phyloP scores from a whole-genome alignment of 1,284 basidiomycete genomes.

The Cryptococcus wingfieldii region DNA sequence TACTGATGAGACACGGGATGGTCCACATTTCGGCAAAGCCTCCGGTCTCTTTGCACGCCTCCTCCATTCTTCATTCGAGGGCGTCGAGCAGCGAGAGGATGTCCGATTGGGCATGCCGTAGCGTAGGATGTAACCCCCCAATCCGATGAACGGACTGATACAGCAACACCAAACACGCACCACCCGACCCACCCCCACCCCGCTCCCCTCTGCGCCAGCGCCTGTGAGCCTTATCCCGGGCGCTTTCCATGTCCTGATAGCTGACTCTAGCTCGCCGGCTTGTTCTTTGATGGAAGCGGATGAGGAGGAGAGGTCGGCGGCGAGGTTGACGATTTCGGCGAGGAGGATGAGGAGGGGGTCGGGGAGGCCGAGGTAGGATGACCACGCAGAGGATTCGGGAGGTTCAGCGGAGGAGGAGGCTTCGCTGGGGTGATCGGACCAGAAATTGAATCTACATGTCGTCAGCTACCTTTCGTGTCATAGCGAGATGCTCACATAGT shows the following conservation, averaged over 20 bases:
- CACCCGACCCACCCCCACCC: not conserved
- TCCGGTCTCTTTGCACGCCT: too few species aligned
- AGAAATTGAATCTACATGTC: conserved; percentile 18
- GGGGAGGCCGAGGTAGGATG: conserved; percentile 31
- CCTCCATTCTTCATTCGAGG: not conserved
- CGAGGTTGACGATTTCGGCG: conserved; percentile 29
- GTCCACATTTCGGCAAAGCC: too few species aligned
- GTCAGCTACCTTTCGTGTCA: not conserved
- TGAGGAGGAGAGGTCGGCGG: conserved; percentile 15
- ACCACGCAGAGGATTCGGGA: conserved; percentile 12
- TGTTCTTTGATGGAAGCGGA: conserved; percentile 13
- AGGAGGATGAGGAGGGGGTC: conserved; percentile 30
- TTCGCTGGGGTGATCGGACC: conserved; percentile 3
- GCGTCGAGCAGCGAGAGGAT: conserved; percentile 24
- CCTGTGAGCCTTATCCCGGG: not conserved
- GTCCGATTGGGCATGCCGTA: conserved; percentile 20
- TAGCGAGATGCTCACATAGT: conserved; percentile 17
- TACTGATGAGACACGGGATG: too few species aligned
- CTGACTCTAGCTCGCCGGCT: conserved; percentile 24
- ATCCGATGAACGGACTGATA: conserved; percentile 29
- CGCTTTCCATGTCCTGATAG: conserved; percentile 19
- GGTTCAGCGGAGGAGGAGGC: not conserved
- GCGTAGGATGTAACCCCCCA: conserved; percentile 25
- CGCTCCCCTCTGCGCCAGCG: not conserved
- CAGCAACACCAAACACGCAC: conserved; percentile 16